Evolutionary conservation across 148 eudicot species (phyloP).

Genomic region (Nepenthes mirabilis): DNA sequence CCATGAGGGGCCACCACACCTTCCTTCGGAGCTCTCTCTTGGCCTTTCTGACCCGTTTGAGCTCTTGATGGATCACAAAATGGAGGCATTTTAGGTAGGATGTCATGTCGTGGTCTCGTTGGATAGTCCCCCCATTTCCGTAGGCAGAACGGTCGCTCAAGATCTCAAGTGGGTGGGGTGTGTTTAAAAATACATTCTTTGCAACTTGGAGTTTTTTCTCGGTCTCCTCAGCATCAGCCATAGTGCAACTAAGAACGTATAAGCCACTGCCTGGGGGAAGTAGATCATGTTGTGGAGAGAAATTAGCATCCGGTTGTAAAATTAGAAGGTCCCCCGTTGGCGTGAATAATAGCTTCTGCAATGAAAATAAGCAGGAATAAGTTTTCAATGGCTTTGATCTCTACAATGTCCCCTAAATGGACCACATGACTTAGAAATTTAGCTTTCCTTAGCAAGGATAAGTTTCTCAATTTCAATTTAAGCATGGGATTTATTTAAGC

Average conservation of each 20-base stretch:
- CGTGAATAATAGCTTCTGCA: conserved; percentile 62
- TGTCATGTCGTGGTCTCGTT: conserved; percentile 80
- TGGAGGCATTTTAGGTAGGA: conserved; percentile 62
- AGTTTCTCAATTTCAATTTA: too few species aligned
- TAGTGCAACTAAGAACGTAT: conserved; percentile 41
- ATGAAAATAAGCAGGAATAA: background rate
- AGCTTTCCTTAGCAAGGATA: too few species aligned
- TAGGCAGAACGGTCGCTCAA: conserved; percentile 81
- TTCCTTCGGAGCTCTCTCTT: conserved; percentile 37
- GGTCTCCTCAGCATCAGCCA: conserved; percentile 25
- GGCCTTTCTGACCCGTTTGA: conserved; percentile 40
- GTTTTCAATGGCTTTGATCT: too few species aligned
- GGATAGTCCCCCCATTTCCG: conserved; percentile 69
- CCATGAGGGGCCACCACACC: conserved; percentile 67
- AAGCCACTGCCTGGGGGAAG: conserved; percentile 91
- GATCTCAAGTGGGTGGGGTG: conserved; percentile 92
- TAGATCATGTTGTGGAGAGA: conserved; percentile 74
- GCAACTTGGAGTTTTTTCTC: conserved; percentile 65
- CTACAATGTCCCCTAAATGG: too few species aligned
- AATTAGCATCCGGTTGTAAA: conserved; percentile 75
- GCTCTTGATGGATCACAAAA: conserved; percentile 59
- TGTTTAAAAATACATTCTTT: conserved; percentile 47
- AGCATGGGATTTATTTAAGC: too few species aligned
- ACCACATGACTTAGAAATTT: too few species aligned
- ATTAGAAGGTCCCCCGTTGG: conserved; percentile 94